Evolutionary conservation across 768 basidiomycete species (phyloP).

Genomic region (Phallus indusiatus): DNA sequence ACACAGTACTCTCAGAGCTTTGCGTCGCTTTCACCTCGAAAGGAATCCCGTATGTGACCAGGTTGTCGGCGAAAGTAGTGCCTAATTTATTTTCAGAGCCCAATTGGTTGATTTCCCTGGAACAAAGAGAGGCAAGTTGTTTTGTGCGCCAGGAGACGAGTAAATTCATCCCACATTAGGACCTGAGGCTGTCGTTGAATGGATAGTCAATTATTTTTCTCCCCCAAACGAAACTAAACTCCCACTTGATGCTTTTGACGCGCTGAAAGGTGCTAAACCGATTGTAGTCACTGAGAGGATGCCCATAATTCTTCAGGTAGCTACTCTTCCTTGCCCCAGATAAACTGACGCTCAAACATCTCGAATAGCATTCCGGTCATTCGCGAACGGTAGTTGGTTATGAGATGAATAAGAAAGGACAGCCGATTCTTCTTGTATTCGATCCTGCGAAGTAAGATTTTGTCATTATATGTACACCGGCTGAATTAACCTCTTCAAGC

Average conservation of each 20-base stretch:
- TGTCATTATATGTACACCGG: constrained; percentile 1
- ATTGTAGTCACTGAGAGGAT: constrained; percentile 53
- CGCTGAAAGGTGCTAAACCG: constrained; percentile 39
- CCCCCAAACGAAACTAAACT: constrained; percentile 14
- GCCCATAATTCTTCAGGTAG: constrained; percentile 61
- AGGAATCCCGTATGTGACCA: constrained; percentile 64
- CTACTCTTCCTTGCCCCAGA: neutral
- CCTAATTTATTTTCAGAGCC: constrained; percentile 29
- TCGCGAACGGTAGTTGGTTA: constrained; percentile 84
- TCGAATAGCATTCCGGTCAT: constrained; percentile 63
- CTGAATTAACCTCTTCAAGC: constrained; percentile 1
- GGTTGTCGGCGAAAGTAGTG: neutral
- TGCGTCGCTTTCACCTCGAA: constrained; percentile 70
- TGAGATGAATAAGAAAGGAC: constrained; percentile 51
- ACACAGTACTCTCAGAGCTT: constrained; percentile 38
- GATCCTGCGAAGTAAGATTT: constrained; percentile 59
- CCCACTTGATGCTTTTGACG: constrained; percentile 38
- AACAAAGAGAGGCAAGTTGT: constrained; percentile 35
- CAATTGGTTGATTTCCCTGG: constrained; percentile 56
- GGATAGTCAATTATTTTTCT: constrained; percentile 71
- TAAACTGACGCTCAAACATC: neutral
- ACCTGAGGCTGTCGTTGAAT: constrained; percentile 46
- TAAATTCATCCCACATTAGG: constrained; percentile 21
- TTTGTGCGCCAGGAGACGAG: neutral
- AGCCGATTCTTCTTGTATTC: constrained; percentile 59